Base-by-base conservation (phyloP, 257 asterid species). In the Nicotiana tomentosiformis region DNA sequence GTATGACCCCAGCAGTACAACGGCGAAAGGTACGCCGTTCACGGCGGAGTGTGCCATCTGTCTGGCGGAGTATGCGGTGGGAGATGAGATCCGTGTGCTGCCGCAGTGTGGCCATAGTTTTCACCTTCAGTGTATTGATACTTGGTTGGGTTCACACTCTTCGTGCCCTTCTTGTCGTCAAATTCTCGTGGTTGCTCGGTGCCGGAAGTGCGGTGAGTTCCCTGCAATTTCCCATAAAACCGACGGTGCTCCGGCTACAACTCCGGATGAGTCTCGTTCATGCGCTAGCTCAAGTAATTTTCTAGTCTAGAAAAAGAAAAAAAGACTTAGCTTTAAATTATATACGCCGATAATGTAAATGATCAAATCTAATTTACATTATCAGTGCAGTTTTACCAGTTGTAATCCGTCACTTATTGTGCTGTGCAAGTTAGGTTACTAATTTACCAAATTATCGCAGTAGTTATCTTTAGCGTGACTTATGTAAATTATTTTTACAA, bases 31-130 rank as follows among this genome's bases (percentile, higher is more conserved):
- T n/a, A 30, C 17, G 55, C 56, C 60, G 56, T 72, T 32, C 46
- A 18, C 82, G 82, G 81, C 83, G 74, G 89, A 86, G 12, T 85
- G 88, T 66, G 82, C 86, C 2, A 86, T 86, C 32, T 86, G 88
- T 77, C 20, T 86, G 53, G 82, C 86, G 82, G 86, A 85, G 72
- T 88, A 86, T 81, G 89, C 15, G 51, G 86, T 86, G 49, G 90
- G 90, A 26, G 90, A 88, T 69, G 90, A 88, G 85, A 72, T 88
- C 23, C 80, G 90, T 17, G 77, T 82, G 68, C 62, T 88, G 78
- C 90, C 90, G 82, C 86, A 82, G 86, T 88, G 89, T 84, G 86
- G 90, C 57, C 90, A 88, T 68, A 84, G 78, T 23, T 88, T 86
- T 80, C 90, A 88, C 39, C 51, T 66, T 14, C 77, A 51, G 65